Conservation (phyloP, 441 rosid species). For the Pelargonium australe region DNA sequence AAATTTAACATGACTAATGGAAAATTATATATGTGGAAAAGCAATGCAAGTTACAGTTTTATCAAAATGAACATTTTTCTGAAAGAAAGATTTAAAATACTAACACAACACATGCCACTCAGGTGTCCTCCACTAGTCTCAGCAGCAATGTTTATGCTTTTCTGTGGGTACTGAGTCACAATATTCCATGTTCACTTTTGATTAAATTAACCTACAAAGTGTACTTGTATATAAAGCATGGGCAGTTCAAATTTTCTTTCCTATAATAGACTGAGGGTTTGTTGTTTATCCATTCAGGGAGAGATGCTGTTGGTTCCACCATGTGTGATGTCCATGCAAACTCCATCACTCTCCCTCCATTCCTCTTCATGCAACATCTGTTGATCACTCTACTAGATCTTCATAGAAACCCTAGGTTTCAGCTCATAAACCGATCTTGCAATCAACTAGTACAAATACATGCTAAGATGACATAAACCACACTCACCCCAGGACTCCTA, state of each 20-base stretch:
- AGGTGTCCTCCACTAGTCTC: not conserved
- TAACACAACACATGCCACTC: no score
- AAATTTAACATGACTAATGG: no score
- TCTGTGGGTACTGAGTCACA: not conserved
- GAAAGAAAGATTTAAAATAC: no score
- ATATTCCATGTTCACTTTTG: not conserved
- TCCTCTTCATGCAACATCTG: slow-evolving; percentile 7
- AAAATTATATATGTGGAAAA: no score
- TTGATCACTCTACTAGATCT: not conserved
- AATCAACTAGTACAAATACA: slow-evolving; percentile 20
- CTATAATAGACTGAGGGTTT: not conserved
- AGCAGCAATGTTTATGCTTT: not conserved
- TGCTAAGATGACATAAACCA: slow-evolving; percentile 7
- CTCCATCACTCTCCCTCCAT: no score
- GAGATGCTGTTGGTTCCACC: not conserved
- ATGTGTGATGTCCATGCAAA: not conserved
- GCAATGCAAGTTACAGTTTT: no score
- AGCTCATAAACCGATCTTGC: no score
- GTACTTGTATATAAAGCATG: not conserved
- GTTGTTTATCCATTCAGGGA: not conserved
- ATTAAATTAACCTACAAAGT: not conserved
- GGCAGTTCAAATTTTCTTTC: not conserved
- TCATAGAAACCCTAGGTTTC: not conserved
- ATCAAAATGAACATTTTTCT: no score
- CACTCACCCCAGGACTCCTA: slow-evolving; percentile 17